phyloP scores from a whole-genome alignment of 352 stramenopile genomes.

The Peronospora farinosa region DNA sequence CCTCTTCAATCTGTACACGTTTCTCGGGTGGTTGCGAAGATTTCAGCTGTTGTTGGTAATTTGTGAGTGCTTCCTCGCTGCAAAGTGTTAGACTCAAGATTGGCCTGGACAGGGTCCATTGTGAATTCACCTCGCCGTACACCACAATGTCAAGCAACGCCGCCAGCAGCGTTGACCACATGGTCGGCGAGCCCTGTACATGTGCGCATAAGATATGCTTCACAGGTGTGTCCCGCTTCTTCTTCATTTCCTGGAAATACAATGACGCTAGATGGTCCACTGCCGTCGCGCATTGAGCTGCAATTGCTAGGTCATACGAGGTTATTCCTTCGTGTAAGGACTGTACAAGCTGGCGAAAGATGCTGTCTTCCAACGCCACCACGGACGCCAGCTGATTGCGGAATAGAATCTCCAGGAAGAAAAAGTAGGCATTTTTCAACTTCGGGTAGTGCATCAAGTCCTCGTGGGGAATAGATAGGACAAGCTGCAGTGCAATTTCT shows the following conservation, averaged over 20 bases:
- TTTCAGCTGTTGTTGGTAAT: conserved; percentile 94
- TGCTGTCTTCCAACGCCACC: conserved; percentile 86
- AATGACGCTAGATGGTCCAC: conserved; percentile 90
- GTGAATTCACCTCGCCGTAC: conserved; percentile 94
- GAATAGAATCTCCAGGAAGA: conserved; percentile 98
- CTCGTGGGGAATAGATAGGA: conserved; percentile 92
- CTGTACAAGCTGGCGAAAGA: conserved; percentile 95
- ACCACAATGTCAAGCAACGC: conserved; percentile 96
- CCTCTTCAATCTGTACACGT: conserved; percentile 90
- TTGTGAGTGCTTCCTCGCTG: conserved; percentile 86
- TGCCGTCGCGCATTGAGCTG: conserved; percentile 91
- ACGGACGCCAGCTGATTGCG: conserved; percentile 94
- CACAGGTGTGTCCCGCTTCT: conserved; percentile 92
- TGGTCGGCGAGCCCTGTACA: conserved; percentile 87
- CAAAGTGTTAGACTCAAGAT: conserved; percentile 97
- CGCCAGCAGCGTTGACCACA: conserved; percentile 82
- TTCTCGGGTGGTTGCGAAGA: conserved; percentile 91
- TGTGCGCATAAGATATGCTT: conserved; percentile 91
- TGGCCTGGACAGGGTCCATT: conserved; percentile 96
- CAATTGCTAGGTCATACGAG: conserved; percentile 89
- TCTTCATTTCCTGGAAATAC: conserved; percentile 96
- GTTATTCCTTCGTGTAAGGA: conserved; percentile 87
- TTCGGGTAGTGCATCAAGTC: conserved; percentile 97
- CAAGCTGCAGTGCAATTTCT: conserved; percentile 92
- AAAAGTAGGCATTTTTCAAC: conserved; percentile 96